phyloP scores from a whole-genome alignment of 345 rosid species.

The Arabidopsis arenosa region DNA sequence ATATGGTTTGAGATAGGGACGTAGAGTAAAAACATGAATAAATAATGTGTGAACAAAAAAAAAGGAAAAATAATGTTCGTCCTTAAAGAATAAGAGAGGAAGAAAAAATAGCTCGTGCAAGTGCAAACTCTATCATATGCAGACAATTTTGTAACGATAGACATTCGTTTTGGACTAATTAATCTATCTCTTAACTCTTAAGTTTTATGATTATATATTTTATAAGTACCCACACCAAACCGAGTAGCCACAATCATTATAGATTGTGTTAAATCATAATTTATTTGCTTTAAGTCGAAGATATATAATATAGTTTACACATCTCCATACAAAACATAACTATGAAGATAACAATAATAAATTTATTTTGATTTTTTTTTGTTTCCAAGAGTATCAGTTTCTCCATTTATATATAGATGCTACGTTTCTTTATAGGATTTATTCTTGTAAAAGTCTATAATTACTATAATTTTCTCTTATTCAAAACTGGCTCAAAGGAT shows the following conservation, averaged over 20 bases:
- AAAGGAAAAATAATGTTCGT: no score
- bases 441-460: not conserved
- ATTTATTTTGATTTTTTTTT: not conserved
- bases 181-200: not conserved
- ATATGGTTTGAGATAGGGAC: no score
- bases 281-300: constrained; percentile 36
- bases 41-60: no score
- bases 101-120: not conserved
- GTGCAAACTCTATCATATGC: not conserved
- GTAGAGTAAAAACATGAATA: no score
- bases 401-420: not conserved
- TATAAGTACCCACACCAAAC: constrained; percentile 27
- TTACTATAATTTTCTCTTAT: not conserved
- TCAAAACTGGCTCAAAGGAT: not conserved
- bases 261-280: constrained; percentile 32
- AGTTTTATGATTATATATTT: not conserved
- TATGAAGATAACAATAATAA: constrained; percentile 3
- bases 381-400: not conserved
- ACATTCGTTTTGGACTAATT: constrained; percentile 21
- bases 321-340: constrained; percentile 22
- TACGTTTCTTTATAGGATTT: not conserved
- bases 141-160: not conserved
- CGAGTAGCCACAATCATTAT: constrained; percentile 31
- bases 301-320: constrained; percentile 4
- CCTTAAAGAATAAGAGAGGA: not conserved